A percentile compares a stretch with the other conserved stretches of the same genome.
Conservation (phyloP, 2,329 filamentous ascomycete species). For the Pseudocercospora musae region DNA sequence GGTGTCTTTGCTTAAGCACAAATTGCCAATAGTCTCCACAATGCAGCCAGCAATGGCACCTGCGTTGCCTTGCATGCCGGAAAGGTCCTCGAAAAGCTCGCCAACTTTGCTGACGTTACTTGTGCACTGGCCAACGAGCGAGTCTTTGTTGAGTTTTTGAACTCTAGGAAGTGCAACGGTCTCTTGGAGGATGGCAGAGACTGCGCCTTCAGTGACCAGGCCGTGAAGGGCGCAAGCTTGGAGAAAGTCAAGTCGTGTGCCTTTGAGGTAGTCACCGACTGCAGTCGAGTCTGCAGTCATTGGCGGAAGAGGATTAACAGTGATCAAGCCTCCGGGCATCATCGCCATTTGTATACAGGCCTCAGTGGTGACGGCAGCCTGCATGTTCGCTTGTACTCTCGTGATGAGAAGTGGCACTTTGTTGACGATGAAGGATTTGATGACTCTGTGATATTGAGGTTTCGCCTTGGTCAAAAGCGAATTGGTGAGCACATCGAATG, state of each 20-base stretch:
- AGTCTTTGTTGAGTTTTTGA: slow-evolving; percentile 73
- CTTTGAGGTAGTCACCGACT: slow-evolving; percentile 57
- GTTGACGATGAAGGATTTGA: slow-evolving; percentile 85
- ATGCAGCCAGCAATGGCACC: slow-evolving; percentile 75
- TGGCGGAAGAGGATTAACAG: slow-evolving; percentile 64
- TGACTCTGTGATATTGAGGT: slow-evolving; percentile 61
- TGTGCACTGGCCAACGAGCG: slow-evolving; percentile 73
- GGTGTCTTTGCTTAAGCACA: slow-evolving; percentile 71
- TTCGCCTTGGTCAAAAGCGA: slow-evolving; percentile 70
- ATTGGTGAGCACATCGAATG: slow-evolving; percentile 87
- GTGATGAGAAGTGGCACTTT: slow-evolving; percentile 61
- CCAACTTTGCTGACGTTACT: slow-evolving; percentile 72
- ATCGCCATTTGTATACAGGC: slow-evolving; percentile 64
- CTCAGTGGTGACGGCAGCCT: slow-evolving; percentile 59
- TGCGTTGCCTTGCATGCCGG: slow-evolving; percentile 87
- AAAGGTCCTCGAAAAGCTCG: slow-evolving; percentile 74
- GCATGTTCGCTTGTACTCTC: slow-evolving; percentile 56
- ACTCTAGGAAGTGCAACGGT: slow-evolving; percentile 73
- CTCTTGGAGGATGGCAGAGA: slow-evolving; percentile 77
- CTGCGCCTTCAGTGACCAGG: slow-evolving; percentile 73
- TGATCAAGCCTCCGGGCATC: slow-evolving; percentile 50
- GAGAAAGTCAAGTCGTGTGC: slow-evolving; percentile 77
- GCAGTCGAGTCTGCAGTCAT: slow-evolving; percentile 58
- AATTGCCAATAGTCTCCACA: slow-evolving; percentile 50
- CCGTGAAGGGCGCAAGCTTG: slow-evolving; percentile 87